phyloP scores from a whole-genome alignment of 768 basidiomycete genomes.

The Porpolomopsis calyptriformis region DNA sequence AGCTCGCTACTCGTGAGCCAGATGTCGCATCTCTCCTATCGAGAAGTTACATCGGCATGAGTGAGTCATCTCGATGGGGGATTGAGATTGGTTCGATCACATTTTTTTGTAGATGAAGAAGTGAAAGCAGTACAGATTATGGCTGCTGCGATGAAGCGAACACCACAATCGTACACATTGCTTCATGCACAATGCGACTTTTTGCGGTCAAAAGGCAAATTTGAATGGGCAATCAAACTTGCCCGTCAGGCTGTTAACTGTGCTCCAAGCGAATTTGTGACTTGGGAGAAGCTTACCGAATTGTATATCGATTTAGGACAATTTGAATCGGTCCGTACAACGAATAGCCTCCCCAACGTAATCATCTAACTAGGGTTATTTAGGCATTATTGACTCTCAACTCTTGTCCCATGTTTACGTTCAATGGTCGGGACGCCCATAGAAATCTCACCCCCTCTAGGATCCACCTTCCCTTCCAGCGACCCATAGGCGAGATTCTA shows the following conservation, averaged over 20 bases:
- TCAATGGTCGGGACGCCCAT: constrained; percentile 91
- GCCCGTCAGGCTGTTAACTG: constrained; percentile 95
- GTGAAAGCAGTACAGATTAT: constrained; percentile 97
- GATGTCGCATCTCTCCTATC: constrained; percentile 85
- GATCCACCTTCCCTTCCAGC: constrained; percentile 78
- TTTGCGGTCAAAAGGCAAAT: constrained; percentile 72
- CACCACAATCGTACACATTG: constrained; percentile 87
- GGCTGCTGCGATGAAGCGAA: constrained; percentile 67
- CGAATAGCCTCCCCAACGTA: constrained; percentile 6
- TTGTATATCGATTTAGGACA: constrained; percentile 85
- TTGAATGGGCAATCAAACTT: constrained; percentile 83
- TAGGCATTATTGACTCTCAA: constrained; percentile 84
- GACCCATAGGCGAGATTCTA: constrained; percentile 80
- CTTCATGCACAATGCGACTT: constrained; percentile 95
- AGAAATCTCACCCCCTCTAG: constrained; percentile 69
- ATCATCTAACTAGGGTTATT: constrained; percentile 13
- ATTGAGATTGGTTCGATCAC: too few relatives aligned
- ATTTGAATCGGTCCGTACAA: constrained; percentile 57
- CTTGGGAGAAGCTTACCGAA: constrained; percentile 97
- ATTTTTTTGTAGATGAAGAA: constrained; percentile 91
- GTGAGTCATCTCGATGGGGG: constrained; percentile 47
- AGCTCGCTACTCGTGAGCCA: constrained; percentile 72
- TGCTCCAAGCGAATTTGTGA: constrained; percentile 96
- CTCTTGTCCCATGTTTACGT: constrained; percentile 99
- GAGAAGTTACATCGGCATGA: constrained; percentile 91